phyloP scores from a whole-genome alignment of 176 grass and related monocot genomes.

The Carex cristatella region DNA sequence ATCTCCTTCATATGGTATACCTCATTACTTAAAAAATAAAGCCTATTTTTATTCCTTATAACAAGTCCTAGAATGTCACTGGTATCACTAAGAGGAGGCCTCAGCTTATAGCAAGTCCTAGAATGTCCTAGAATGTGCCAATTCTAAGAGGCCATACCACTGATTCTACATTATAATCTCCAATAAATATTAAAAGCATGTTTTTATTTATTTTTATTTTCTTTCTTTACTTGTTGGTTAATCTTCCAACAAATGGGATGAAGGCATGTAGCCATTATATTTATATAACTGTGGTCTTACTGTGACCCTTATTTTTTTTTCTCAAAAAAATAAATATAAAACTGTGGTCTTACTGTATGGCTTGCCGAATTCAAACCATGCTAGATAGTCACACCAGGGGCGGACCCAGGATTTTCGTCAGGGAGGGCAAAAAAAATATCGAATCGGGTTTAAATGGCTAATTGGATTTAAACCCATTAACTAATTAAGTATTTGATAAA shows the following conservation, averaged over 20 bases:
- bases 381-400: not conserved
- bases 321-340: too few relatives aligned
- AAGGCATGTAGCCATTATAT: too few relatives aligned
- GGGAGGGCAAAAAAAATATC: too few relatives aligned
- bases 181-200: not conserved
- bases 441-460: too few relatives aligned
- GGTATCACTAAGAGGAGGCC: too few relatives aligned
- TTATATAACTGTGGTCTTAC: too few relatives aligned
- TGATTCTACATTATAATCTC: not conserved
- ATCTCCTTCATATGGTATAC: conserved; percentile 29
- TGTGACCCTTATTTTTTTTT: too few relatives aligned
- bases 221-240: not conserved
- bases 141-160: conserved; percentile 23
- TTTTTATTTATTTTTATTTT: not conserved
- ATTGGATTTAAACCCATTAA: too few relatives aligned
- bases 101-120: conserved; percentile 36
- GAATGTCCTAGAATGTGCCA: conserved; percentile 25
- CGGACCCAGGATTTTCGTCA: too few relatives aligned
- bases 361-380: not conserved
- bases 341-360: too few relatives aligned
- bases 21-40: conserved; percentile 17
- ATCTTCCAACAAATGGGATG: not conserved
- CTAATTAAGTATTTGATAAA: too few relatives aligned
- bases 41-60: conserved; percentile 39
- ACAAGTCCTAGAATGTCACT: conserved; percentile 35